Conservation (phyloP, 2,329 filamentous ascomycete species). For the Plectosphaerella cucumerina region DNA sequence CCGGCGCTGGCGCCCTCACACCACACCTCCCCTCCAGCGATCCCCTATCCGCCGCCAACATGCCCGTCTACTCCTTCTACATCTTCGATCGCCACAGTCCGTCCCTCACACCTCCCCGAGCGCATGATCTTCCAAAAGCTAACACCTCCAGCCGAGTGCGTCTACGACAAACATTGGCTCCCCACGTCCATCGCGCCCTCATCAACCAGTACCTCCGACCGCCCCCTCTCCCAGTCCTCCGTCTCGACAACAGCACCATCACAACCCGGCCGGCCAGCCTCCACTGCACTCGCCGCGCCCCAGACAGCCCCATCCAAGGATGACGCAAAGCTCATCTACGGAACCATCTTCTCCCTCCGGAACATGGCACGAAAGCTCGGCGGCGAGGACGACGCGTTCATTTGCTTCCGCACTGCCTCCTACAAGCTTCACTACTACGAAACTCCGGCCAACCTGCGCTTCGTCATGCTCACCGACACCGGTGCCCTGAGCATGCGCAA, state of each 20-base stretch:
- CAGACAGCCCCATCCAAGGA: conserved; percentile 47
- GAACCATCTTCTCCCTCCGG: conserved; percentile 90
- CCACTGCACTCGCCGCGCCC: conserved; percentile 4
- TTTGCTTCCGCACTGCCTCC: conserved; percentile 86
- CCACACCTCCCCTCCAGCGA: background rate
- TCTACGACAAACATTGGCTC: conserved; percentile 88
- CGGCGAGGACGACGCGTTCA: conserved; percentile 90
- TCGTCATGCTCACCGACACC: conserved; percentile 93
- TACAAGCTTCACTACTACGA: conserved; percentile 99
- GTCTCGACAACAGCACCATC: conserved; percentile 13
- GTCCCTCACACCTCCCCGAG: conserved; percentile 20
- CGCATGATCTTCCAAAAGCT: conserved; percentile 7
- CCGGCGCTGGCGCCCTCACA: background rate
- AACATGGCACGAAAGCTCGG: conserved; percentile 97
- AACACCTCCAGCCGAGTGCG: conserved; percentile 74
- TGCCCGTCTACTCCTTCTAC: conserved; percentile 97
- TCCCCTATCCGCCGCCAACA: conserved; percentile 34
- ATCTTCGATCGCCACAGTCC: conserved; percentile 98
- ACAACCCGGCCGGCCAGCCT: conserved; percentile 8
- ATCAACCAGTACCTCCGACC: conserved; percentile 27
- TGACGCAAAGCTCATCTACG: conserved; percentile 96
- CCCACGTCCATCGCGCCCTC: conserved; percentile 24
- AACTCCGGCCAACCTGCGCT: conserved; percentile 91
- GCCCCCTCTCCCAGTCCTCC: conserved; percentile 34
- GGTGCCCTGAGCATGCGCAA: conserved; percentile 86